A percentile compares a stretch with the other conserved stretches of the same genome.
phyloP scores from a whole-genome alignment of 441 rosid genomes.

The Pelargonium fulgidum region DNA sequence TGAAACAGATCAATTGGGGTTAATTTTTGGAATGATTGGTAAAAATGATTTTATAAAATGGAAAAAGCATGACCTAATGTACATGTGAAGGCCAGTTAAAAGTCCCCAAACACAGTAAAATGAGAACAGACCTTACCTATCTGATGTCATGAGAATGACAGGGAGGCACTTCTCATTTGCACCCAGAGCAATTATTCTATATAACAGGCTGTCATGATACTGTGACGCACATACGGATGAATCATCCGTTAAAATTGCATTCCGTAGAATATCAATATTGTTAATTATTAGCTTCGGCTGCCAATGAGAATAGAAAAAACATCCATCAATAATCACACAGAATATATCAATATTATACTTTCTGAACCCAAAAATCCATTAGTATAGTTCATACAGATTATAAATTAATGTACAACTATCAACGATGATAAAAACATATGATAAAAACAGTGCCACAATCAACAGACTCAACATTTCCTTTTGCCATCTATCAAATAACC shows the following conservation, averaged over 20 bases:
- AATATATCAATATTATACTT: background rate
- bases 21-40: background rate
- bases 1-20: conserved; percentile 22
- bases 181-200: conserved; percentile 82
- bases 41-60: background rate
- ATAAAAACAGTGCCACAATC: no score
- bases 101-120: conserved; percentile 7
- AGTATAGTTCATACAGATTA: background rate
- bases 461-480: no score
- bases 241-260: conserved; percentile 56
- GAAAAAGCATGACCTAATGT: background rate
- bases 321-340: background rate
- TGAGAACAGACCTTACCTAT: conserved; percentile 47
- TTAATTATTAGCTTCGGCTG: conserved; percentile 96
- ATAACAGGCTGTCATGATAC: conserved; percentile 87
- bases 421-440: background rate
- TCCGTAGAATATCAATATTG: conserved; percentile 78
- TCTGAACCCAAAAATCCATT: background rate
- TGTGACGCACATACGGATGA: conserved; percentile 49
- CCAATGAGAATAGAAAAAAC: conserved; percentile 11
- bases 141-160: conserved; percentile 68
- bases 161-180: conserved; percentile 78
- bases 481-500: background rate
- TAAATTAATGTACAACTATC: background rate
- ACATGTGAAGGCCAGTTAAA: background rate